These are phyloP conservation scores for Coniochaeta hoffmannii DNA, from an alignment of 2,329 filamentous ascomycete genomes.

Conservation along the genomic window DNA sequence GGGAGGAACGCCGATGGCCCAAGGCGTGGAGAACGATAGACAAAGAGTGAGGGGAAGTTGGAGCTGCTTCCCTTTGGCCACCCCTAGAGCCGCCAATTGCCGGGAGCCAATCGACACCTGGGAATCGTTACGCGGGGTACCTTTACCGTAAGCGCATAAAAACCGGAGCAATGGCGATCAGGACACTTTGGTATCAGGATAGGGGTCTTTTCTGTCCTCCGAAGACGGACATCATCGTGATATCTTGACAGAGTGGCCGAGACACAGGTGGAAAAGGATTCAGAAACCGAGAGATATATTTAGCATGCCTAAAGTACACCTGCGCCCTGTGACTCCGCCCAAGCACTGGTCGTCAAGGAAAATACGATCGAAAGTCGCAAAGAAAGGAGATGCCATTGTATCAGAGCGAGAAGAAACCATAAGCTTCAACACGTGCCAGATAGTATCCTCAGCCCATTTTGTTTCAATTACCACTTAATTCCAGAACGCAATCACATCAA, in stretches of 20 bases:
- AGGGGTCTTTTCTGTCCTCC: neutral
- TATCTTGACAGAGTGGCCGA: neutral
- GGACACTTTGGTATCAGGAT: neutral
- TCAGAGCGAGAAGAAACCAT: neutral
- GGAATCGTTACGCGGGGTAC: neutral
- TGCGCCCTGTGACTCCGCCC: neutral
- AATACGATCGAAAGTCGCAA: neutral
- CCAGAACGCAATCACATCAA: neutral
- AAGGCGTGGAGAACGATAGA: neutral
- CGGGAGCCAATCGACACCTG: neutral
- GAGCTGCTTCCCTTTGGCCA: neutral
- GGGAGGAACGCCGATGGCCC: neutral
- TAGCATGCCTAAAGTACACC: constrained; percentile 1
- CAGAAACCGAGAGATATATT: neutral
- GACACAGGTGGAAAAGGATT: neutral
- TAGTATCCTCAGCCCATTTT: constrained; percentile 7
- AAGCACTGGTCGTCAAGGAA: neutral
- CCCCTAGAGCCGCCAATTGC: constrained; percentile 1
- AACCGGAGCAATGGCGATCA: neutral
- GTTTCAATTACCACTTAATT: constrained; percentile 8
- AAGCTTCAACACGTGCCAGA: constrained; percentile 4
- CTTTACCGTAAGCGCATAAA: too few relatives aligned
- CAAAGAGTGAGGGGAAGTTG: neutral
- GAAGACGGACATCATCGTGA: neutral
- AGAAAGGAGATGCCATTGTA: constrained; percentile 1